Evolutionary conservation across 768 basidiomycete species (phyloP), one percentile per base, ranked within the genome.

Genomic region (Rhodotorula diobovata): DNA sequence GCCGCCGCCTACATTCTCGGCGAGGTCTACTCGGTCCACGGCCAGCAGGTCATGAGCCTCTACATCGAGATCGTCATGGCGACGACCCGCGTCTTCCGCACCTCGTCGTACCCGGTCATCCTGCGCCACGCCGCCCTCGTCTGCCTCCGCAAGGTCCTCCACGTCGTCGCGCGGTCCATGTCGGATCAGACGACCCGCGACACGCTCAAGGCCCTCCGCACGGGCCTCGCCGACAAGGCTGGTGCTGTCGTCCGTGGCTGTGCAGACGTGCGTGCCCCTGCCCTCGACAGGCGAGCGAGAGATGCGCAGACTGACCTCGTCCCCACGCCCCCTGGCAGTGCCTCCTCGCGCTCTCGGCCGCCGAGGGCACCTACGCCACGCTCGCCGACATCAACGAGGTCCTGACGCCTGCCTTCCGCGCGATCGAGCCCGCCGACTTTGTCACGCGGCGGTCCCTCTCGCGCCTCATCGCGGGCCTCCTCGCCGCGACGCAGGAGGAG

Each of bases 1-100:
- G 71, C 74, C 10, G 45, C 56, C 21, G 64, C 55, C 15, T 60
- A 56, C 25, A 37, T 28, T 23, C 54, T 94, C 34, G 94, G 93
- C 7, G 92, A 95, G 79, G 80, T 97, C 15, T 97, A 97, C 90
- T 85, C 82, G 37, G 83, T 83, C 12, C 90, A 89, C 78, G 95
- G 95, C 10, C 84, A 88, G 10, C 90, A 96, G 91, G 87, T 93
- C 79, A 95, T 97, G 93, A 96, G 93, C 0, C 89, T 93, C 76
- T 89, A 94, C 87, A 85, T 88, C 39, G 95, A 98, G 78, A 89
- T 94, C 45, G 82, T 86, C 30, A 82, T 84, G 3, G 82, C 87
- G 0, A 83, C 88, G 0, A 80, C 90, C 54, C 91, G 87, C 79
- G 85, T 88, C 0, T 84, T 85, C 75, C 89, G 80, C 66, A 77